These are phyloP conservation scores for Aspergillus aculeatinus DNA, from an alignment of 2,329 filamentous ascomycete species.

Conservation along the genomic window DNA sequence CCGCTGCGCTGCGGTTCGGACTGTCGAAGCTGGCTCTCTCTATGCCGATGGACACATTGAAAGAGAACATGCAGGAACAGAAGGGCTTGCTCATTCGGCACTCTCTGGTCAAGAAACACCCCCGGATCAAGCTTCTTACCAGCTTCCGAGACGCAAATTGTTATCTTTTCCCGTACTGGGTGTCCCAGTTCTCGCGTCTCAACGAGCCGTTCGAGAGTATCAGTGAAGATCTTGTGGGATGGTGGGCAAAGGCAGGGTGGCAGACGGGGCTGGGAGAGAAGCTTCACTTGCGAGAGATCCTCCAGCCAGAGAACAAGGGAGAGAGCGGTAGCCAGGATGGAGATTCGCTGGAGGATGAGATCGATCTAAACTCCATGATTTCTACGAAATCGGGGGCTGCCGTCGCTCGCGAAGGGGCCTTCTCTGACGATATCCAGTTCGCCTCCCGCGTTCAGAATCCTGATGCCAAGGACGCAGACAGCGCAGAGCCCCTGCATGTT, in stretches of 20 bases:
- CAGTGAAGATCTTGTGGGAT: conserved; percentile 86
- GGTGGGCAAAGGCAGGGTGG: conserved; percentile 95
- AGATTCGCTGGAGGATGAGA: conserved; percentile 52
- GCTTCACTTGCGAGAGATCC: conserved; percentile 67
- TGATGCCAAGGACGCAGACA: conserved; percentile 8
- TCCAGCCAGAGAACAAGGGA: conserved; percentile 48
- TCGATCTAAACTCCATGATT: conserved; percentile 55
- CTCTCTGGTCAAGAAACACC: conserved; percentile 70
- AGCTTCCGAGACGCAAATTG: conserved; percentile 89
- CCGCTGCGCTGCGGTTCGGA: conserved; percentile 64
- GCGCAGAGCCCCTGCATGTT: conserved; percentile 47
- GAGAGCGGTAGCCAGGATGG: conserved; percentile 39
- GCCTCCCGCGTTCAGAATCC: conserved; percentile 32
- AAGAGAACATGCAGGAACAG: conserved; percentile 75
- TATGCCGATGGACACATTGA: conserved; percentile 84
- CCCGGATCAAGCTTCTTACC: conserved; percentile 74
- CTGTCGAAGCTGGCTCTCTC: conserved; percentile 80
- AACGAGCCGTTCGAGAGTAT: conserved; percentile 85
- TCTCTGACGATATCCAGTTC: conserved; percentile 16
- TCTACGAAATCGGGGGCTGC: conserved; percentile 47
- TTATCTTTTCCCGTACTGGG: conserved; percentile 91
- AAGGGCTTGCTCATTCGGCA: conserved; percentile 69
- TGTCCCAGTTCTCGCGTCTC: conserved; percentile 75
- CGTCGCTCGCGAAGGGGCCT: conserved; percentile 8
- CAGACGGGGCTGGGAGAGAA: conserved; percentile 78